These are phyloP conservation scores for Apiotrichum brassicae DNA, from an alignment of 1,284 basidiomycete species.

Conservation along the genomic window DNA sequence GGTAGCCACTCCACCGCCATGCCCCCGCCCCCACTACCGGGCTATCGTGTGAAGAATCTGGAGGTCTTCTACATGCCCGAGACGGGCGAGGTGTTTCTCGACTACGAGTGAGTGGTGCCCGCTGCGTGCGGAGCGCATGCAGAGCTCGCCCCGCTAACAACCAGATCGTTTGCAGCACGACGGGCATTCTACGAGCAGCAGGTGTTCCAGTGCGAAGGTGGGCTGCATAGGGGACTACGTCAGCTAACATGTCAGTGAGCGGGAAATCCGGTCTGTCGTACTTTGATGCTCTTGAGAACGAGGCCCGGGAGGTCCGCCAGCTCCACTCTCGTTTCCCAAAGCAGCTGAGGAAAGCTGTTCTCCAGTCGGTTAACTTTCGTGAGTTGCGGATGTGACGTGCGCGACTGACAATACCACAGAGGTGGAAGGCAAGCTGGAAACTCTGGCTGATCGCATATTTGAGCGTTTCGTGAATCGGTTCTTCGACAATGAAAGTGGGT, in stretches of 20 bases:
- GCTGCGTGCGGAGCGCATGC: constrained; percentile 16
- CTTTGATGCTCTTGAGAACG: constrained; percentile 87
- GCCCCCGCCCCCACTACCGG: background rate
- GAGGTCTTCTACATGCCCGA: constrained; percentile 83
- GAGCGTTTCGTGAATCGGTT: constrained; percentile 94
- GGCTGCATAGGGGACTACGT: background rate
- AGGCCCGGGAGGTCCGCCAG: constrained; percentile 76
- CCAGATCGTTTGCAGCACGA: constrained; percentile 82
- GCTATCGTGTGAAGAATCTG: constrained; percentile 29
- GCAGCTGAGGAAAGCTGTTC: constrained; percentile 81
- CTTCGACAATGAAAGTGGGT: constrained; percentile 80
- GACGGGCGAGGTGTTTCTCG: constrained; percentile 91
- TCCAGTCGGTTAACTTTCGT: constrained; percentile 94
- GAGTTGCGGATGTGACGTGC: constrained; percentile 38
- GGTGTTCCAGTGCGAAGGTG: constrained; percentile 44
- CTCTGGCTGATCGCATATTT: constrained; percentile 85
- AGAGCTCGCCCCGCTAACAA: too few species aligned
- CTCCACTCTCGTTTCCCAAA: constrained; percentile 88
- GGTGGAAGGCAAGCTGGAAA: constrained; percentile 90
- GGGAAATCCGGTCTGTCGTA: constrained; percentile 89
- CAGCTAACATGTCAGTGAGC: constrained; percentile 55
- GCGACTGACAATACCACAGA: constrained; percentile 52
- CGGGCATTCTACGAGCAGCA: constrained; percentile 90
- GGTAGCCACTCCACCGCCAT: constrained; percentile 5
- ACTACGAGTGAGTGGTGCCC: constrained; percentile 68